These are phyloP conservation scores for Nemania sp. DNA, from an alignment of 2,329 filamentous ascomycete genomes.

Conservation along the genomic window DNA sequence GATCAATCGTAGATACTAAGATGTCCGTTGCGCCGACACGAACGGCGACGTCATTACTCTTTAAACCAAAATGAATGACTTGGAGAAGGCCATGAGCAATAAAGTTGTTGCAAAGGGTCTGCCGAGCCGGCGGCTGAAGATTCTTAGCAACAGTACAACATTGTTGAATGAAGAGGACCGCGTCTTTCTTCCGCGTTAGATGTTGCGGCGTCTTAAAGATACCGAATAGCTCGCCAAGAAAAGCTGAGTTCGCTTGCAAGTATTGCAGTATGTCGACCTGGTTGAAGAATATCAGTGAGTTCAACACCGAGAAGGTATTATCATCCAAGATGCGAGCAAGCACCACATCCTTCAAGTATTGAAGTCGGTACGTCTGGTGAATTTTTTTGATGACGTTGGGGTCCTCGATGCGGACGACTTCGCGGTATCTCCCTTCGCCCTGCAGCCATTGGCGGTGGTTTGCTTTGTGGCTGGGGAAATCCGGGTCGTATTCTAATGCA, in stretches of 20 bases:
- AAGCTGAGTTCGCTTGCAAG: conserved; percentile 77
- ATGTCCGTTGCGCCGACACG: conserved; percentile 93
- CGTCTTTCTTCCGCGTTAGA: conserved; percentile 82
- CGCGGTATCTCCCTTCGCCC: conserved; percentile 88
- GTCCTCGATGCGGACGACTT: conserved; percentile 92
- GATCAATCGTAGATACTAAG: conserved; percentile 89
- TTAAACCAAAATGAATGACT: conserved; percentile 89
- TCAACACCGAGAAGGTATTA: conserved; percentile 95
- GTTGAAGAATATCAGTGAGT: conserved; percentile 98
- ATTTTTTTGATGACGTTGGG: conserved; percentile 83
- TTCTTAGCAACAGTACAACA: conserved; percentile 95
- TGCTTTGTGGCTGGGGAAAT: conserved; percentile 96
- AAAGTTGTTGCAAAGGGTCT: conserved; percentile 86
- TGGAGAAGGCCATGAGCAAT: conserved; percentile 82
- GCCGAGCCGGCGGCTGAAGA: conserved; percentile 79
- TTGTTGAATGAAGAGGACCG: conserved; percentile 94
- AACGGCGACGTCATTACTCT: conserved; percentile 80
- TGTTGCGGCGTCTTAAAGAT: conserved; percentile 76
- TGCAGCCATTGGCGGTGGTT: conserved; percentile 94
- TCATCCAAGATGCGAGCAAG: conserved; percentile 95
- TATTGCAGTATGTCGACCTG: conserved; percentile 97
- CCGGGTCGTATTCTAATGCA: conserved; percentile 94
- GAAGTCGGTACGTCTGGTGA: conserved; percentile 91
- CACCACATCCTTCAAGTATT: conserved; percentile 98
- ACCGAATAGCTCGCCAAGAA: conserved; percentile 82